Conservation (phyloP, 352 stramenopile species). For the Salisapilia sapeloensis region DNA sequence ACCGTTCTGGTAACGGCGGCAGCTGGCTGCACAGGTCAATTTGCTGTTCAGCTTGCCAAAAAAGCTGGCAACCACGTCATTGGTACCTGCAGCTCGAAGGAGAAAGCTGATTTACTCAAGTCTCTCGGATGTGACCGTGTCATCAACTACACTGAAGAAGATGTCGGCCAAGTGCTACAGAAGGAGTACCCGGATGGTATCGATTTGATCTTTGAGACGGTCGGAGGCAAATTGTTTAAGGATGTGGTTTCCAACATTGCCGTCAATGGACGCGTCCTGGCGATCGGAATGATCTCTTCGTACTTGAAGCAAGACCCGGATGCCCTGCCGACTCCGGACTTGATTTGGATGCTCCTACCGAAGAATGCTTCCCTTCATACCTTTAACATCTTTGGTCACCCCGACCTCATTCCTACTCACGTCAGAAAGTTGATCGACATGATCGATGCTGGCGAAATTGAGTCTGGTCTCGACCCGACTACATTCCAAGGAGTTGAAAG, state of each 20-base stretch:
- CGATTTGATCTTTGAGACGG: not conserved
- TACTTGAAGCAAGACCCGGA: too few relatives aligned
- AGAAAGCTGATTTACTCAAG: slow-evolving; percentile 27
- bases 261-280: not conserved
- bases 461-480: slow-evolving; percentile 3
- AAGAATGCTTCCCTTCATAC: too few relatives aligned
- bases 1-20: slow-evolving; percentile 49
- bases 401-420: slow-evolving; percentile 5
- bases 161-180: slow-evolving; percentile 3
- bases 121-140: slow-evolving; percentile 10
- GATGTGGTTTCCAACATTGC: not conserved
- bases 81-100: slow-evolving; percentile 21
- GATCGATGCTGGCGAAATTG: slow-evolving; percentile 7
- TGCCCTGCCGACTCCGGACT: slow-evolving; percentile 16
- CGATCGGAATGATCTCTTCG: slow-evolving; percentile 1
- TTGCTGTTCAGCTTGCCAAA: slow-evolving; percentile 18
- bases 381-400: slow-evolving; percentile 2
- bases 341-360: too few relatives aligned
- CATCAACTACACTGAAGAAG: slow-evolving; percentile 23
- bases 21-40: slow-evolving; percentile 21
- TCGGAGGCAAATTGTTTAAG: not conserved
- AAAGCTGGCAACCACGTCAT: slow-evolving; percentile 13
- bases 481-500: slow-evolving; percentile 9
- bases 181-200: slow-evolving; percentile 3
- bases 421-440: slow-evolving; percentile 8